Percentiles rank a stretch among this genome's conserved stretches.
Evolutionary conservation across 2,329 filamentous ascomycete species (phyloP).

Genomic region (Aspergillus japonicus): DNA sequence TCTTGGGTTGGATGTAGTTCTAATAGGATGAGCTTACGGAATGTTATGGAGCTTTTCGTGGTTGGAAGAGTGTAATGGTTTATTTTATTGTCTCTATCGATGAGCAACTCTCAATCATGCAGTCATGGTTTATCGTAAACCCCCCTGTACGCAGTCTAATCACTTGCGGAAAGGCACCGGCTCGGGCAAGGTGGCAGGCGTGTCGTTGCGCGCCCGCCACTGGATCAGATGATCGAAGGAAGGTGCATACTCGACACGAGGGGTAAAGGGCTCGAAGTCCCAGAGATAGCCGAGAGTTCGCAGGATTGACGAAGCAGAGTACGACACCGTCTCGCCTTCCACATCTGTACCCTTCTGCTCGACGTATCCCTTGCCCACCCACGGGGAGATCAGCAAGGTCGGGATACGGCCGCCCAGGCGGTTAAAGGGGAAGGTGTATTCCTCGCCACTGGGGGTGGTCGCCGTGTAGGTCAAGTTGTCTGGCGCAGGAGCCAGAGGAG

Average conservation of each 20-base stretch:
- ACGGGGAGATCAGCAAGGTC: slow-evolving; percentile 32
- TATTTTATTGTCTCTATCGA: background rate
- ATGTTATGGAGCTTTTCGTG: too few species aligned
- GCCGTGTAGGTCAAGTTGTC: slow-evolving; percentile 39
- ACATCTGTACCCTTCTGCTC: slow-evolving; percentile 32
- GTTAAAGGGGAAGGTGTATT: slow-evolving; percentile 30
- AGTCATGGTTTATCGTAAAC: background rate
- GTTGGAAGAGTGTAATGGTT: too few species aligned
- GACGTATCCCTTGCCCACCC: slow-evolving; percentile 29
- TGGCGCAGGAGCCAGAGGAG: slow-evolving; percentile 33
- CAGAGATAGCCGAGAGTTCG: slow-evolving; percentile 35
- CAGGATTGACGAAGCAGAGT: slow-evolving; percentile 30
- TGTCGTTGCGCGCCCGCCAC: slow-evolving; percentile 19
- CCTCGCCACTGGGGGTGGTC: slow-evolving; percentile 24
- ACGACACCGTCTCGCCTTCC: slow-evolving; percentile 24
- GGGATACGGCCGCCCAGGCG: slow-evolving; percentile 33
- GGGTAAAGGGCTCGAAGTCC: slow-evolving; percentile 35
- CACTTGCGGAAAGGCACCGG: slow-evolving; percentile 12
- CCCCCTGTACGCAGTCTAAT: background rate
- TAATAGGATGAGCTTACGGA: too few species aligned
- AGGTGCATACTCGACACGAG: slow-evolving; percentile 26
- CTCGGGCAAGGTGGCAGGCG: slow-evolving; percentile 22
- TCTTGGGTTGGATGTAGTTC: too few species aligned
- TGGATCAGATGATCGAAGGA: slow-evolving; percentile 34
- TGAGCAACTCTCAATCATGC: background rate